Evolutionary conservation across 1,284 basidiomycete genomes (phyloP), one percentile per base, ranked within the genome.

Genomic region (Phylloboletellus chloephorus): DNA sequence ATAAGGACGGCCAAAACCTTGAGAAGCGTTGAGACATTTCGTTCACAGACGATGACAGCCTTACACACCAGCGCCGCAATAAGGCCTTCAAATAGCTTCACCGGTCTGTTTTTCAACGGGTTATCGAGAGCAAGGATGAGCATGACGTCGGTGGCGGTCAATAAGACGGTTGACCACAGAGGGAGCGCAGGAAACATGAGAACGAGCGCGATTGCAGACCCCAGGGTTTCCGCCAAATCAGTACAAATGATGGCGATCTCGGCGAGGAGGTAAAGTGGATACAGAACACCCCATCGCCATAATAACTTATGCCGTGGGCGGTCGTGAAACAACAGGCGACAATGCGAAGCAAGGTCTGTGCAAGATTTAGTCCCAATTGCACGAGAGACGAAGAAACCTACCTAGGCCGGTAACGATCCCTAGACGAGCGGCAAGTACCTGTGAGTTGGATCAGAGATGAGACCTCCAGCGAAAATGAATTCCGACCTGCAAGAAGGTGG

Each of bases 1-100:
- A 87, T 69, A 19, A 95, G 72, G 0, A 94, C 88, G 1, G 78
- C 75, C 15, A 93, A 54, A 8, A 93, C 87, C 86, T 89, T 23
- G 5, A 37, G 3, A 31, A 15, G 11, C 3, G 31, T 32, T 49
- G 11, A 50, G 32, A 19, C 19, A 21, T 9, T 19, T 1, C 4
- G 13, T 35, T 11, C 1, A 31, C 6, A 8, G 19, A 38, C 23
- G 8, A 23, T 7, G 32, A 17, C 13, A 20, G 10, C 21, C 2
- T 16, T 23, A 58, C 71, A 43, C 41, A 76, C 79, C 49, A 88
- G 59, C 4, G 64, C 58, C n/a, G 77, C 74, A 25, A 88, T 83
- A 43, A 84, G 52, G 17, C 74, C 61, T 57, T 90, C 87, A 50
- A 90, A 82, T 19, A 76, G 41, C 44, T 73, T 66, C 31, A 70